phyloP scores from a whole-genome alignment of 2,329 filamentous ascomycete species.

The Fusarium circinatum region DNA sequence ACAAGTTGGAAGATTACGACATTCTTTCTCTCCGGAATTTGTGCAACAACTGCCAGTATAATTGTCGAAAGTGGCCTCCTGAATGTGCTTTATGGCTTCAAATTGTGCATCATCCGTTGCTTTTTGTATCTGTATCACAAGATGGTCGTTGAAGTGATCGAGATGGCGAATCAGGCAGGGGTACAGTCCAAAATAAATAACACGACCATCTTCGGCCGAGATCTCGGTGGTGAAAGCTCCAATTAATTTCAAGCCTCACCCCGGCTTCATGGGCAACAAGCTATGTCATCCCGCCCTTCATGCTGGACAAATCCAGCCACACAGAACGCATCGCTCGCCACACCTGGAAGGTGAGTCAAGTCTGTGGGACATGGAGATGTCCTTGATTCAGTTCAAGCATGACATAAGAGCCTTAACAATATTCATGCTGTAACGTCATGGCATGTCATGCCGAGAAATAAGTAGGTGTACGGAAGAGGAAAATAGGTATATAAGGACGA shows the following conservation, averaged over 20 bases:
- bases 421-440: constrained; percentile 26
- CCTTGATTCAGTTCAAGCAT: constrained; percentile 23
- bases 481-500: constrained; percentile 8
- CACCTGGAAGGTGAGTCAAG: constrained; percentile 1
- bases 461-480: background rate
- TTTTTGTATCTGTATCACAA: background rate
- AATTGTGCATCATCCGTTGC: background rate
- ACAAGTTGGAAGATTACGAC: background rate
- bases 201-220: background rate
- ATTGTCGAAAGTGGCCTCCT: background rate
- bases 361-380: background rate
- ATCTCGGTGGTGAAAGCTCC: background rate
- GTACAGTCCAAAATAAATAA: constrained; percentile 6
- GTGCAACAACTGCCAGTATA: background rate
- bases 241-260: background rate
- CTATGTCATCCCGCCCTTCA: constrained; percentile 22
- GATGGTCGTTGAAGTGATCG: constrained; percentile 3
- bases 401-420: constrained; percentile 27
- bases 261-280: background rate
- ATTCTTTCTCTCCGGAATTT: background rate
- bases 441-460: background rate
- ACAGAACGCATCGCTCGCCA: constrained; percentile 12
- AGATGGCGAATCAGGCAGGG: constrained; percentile 2
- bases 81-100: background rate
- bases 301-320: constrained; percentile 11